Evolutionary conservation across 352 stramenopile genomes (phyloP).

Genomic region (Phytophthora pinifolia): DNA sequence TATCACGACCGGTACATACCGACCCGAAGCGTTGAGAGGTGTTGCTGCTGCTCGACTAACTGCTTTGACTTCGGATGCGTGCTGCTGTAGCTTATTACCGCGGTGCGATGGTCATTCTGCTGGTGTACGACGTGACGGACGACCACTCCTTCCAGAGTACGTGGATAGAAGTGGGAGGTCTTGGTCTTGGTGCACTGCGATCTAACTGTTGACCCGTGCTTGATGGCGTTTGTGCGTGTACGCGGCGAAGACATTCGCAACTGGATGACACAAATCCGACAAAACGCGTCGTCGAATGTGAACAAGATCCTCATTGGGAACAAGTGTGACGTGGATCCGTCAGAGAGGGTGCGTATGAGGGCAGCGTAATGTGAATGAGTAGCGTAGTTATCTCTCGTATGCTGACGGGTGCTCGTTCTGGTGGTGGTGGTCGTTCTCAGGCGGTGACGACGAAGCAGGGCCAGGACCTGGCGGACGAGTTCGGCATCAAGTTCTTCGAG

Average conservation of each 20-base stretch:
- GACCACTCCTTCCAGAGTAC: slow-evolving; percentile 91
- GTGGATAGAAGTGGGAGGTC: slow-evolving; percentile 4
- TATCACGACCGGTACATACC: slow-evolving; percentile 72
- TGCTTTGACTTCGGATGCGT: neutral
- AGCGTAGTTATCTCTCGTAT: slow-evolving; percentile 9
- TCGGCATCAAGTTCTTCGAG: slow-evolving; percentile 95
- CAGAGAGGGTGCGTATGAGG: slow-evolving; percentile 86
- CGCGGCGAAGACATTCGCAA: slow-evolving; percentile 77
- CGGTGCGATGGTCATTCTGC: slow-evolving; percentile 89
- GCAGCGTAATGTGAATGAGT: neutral
- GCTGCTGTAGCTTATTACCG: slow-evolving; percentile 83
- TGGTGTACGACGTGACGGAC: slow-evolving; percentile 94
- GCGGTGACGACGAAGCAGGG: slow-evolving; percentile 93
- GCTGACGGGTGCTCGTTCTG: slow-evolving; percentile 14
- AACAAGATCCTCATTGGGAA: slow-evolving; percentile 99
- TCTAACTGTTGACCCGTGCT: neutral
- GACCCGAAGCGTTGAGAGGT: neutral
- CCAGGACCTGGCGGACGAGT: slow-evolving; percentile 91
- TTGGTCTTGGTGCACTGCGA: neutral
- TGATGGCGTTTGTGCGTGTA: no score
- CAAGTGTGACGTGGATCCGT: slow-evolving; percentile 98
- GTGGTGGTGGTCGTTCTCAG: slow-evolving; percentile 33
- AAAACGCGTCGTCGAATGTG: slow-evolving; percentile 99
- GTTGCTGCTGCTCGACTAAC: neutral
- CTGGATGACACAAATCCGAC: slow-evolving; percentile 92